Evolutionary conservation across 352 stramenopile species (phyloP), one percentile per base, ranked within the genome.

Genomic region (Hyaloperonospora arabidopsidis): DNA sequence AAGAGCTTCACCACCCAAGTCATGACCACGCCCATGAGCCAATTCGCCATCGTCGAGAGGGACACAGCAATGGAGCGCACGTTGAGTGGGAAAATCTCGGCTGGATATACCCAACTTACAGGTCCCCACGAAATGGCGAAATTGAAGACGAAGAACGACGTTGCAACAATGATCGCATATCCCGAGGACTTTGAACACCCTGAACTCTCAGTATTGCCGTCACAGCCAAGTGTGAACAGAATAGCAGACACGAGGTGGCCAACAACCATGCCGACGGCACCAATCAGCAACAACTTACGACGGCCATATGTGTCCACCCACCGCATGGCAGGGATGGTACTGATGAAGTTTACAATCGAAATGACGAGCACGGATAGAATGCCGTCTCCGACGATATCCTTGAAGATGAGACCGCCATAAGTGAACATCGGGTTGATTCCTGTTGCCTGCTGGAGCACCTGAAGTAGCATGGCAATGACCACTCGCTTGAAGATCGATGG

Each of bases 381-480:
- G 25, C 68, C 65, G 34, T 63, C 47, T 22, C 59, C 49, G 0
- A 65, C 57, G 48, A 72, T 62, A 43, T 76, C 53, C 36, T 72
- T 59, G 29, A 80, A 74, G 19, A 57, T 59, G 15, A 63, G 49
- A 11, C 35, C 48, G 11, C 54, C 59, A 38, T 67, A 68, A 12
- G 28, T 57, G 19, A 68, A 61, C 18, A 76, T 64, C 17, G 63
- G 51, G 44, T 78, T 80, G 49, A 80, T 78, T 45, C 71, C 68
- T 22, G 71, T 74, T 17, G 45, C 66, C 34, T 81, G 71, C 38
- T 81, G 71, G 6, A 81, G 60, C n/a, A 81, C 55, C 47, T 78
- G 71, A 14, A 76, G 63, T 25, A 57, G 5, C 52, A 68, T 70
- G 40, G 50, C 54, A 23, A 79, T 65, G 8, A 50, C 13, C 25